Conservation (phyloP, 2,329 filamentous ascomycete species). For the Mycocentrospora acerina region DNA sequence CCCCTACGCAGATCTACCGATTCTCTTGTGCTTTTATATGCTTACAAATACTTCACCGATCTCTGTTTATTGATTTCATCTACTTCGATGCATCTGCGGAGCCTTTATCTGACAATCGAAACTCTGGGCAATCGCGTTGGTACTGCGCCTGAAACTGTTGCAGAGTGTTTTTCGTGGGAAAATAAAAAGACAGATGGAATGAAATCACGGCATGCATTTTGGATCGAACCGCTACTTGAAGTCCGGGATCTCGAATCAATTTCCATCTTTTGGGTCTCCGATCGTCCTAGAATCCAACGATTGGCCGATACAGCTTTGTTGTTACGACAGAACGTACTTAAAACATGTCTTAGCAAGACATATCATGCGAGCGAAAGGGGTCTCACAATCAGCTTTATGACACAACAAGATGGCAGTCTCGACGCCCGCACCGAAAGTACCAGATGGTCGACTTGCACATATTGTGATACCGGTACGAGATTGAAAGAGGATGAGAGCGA, state of each 20-base stretch:
- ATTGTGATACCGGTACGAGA: no score
- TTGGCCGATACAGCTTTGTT: slow-evolving; percentile 13
- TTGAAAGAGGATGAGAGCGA: no score
- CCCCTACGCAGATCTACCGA: slow-evolving; percentile 15
- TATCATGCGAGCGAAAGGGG: no score
- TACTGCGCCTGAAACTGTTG: slow-evolving; percentile 4
- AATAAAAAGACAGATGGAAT: slow-evolving; percentile 4
- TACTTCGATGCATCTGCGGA: slow-evolving; percentile 15
- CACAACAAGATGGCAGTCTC: no score
- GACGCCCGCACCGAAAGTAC: no score
- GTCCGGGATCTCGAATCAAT: slow-evolving; percentile 14
- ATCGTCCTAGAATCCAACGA: slow-evolving; percentile 12
- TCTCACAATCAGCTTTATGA: no score
- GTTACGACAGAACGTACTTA: slow-evolving; percentile 18
- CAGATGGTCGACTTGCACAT: no score
- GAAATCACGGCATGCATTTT: slow-evolving; percentile 13
- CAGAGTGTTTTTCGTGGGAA: slow-evolving; percentile 15
- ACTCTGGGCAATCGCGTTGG: slow-evolving; percentile 9
- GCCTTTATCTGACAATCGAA: slow-evolving; percentile 18
- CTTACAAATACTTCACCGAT: slow-evolving; percentile 22
- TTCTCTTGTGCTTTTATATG: slow-evolving; percentile 18
- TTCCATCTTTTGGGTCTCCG: slow-evolving; percentile 18
- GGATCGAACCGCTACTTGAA: slow-evolving; percentile 20
- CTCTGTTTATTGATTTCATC: slow-evolving; percentile 23
- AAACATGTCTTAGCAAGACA: no score